Evolutionary conservation across 305 asterid genomes (phyloP).

Genomic region (Coffea humblotiana): DNA sequence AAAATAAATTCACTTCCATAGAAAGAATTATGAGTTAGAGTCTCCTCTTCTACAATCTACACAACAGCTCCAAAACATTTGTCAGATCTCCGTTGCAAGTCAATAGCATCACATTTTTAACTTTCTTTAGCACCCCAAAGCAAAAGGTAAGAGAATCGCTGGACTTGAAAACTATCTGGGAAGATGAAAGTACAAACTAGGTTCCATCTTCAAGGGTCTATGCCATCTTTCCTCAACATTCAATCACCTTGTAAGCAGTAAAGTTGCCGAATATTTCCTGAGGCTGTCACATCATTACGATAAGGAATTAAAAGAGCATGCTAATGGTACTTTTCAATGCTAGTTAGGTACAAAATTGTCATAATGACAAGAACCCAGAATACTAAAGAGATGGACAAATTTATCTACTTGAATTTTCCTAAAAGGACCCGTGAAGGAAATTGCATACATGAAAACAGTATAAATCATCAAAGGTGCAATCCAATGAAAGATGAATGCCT

Average conservation of each 20-base stretch:
- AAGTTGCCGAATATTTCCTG: slow-evolving; percentile 91
- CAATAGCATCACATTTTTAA: slow-evolving; percentile 33
- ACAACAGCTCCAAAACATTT: slow-evolving; percentile 26
- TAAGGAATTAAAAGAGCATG: slow-evolving; percentile 18
- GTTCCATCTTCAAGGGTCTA: slow-evolving; percentile 17
- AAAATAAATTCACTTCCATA: slow-evolving; percentile 12
- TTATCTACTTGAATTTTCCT: neutral
- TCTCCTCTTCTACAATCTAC: slow-evolving; percentile 36
- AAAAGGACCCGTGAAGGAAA: neutral
- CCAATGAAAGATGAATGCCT: neutral
- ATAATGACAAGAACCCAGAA: neutral
- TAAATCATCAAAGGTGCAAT: neutral
- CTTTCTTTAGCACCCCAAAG: slow-evolving; percentile 37
- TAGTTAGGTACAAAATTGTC: neutral
- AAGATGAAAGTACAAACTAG: slow-evolving; percentile 20
- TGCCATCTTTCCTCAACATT: slow-evolving; percentile 18
- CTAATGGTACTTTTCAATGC: neutral
- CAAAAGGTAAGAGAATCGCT: slow-evolving; percentile 31
- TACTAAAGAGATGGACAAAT: too few relatives aligned
- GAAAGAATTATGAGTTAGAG: slow-evolving; percentile 31
- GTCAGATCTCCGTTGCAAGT: slow-evolving; percentile 23
- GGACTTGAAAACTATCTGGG: slow-evolving; percentile 29
- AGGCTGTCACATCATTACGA: slow-evolving; percentile 56
- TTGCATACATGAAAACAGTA: neutral
- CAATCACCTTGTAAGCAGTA: slow-evolving; percentile 82